A percentile compares a stretch with the other conserved stretches of the same genome.
Conservation (phyloP, 192 early-diverging fungal species). For the Backusella westeae region DNA sequence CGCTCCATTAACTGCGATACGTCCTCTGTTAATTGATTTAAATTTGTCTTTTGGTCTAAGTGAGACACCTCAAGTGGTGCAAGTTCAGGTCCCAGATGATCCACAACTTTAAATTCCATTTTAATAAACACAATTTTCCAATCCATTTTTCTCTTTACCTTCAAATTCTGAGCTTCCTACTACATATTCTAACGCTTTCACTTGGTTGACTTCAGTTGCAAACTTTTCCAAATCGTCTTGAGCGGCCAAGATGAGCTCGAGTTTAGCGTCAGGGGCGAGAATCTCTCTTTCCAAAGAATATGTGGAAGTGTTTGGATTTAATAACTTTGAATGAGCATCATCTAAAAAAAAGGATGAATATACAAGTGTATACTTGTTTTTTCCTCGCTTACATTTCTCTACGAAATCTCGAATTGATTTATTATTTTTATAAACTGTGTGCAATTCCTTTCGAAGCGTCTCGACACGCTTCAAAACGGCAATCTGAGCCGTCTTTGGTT, state of each 20-base stretch:
- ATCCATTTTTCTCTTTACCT: constrained; percentile 8
- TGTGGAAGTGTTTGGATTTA: constrained; percentile 30
- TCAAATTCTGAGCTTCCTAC: constrained; percentile 36
- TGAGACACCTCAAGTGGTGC: constrained; percentile 35
- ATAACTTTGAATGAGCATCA: constrained; percentile 28
- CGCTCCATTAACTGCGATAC: constrained; percentile 38
- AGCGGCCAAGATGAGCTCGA: constrained; percentile 37
- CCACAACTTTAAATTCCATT: constrained; percentile 22
- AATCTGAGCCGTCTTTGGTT: background rate
- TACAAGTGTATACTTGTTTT: background rate
- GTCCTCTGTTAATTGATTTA: constrained; percentile 26
- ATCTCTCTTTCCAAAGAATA: constrained; percentile 39
- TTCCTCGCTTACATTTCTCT: constrained; percentile 33
- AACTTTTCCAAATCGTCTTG: constrained; percentile 35
- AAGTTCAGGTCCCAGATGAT: constrained; percentile 27
- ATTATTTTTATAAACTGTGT: constrained; percentile 27
- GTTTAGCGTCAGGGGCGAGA: constrained; percentile 37
- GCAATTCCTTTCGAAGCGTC: constrained; percentile 28
- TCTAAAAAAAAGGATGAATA: constrained; percentile 8
- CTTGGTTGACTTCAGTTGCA: constrained; percentile 37
- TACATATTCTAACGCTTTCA: constrained; percentile 39
- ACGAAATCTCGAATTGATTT: constrained; percentile 34
- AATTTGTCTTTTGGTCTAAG: constrained; percentile 25
- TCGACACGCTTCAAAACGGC: constrained; percentile 17
- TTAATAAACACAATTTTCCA: too few relatives aligned